Conservation (phyloP, 2,329 filamentous ascomycete species). For the Camillea tinctor region DNA sequence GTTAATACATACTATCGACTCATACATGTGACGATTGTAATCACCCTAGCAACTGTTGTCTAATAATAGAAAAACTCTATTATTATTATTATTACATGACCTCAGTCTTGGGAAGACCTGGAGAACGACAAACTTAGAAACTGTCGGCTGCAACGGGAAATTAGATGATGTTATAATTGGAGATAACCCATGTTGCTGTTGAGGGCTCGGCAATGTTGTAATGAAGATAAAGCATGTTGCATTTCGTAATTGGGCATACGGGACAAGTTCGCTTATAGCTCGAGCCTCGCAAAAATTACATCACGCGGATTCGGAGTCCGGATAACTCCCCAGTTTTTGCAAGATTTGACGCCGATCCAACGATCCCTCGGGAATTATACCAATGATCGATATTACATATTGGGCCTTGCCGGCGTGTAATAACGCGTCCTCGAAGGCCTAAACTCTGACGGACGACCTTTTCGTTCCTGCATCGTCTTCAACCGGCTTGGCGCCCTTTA, state of each 20-base stretch:
- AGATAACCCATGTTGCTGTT: not conserved
- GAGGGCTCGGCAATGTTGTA: not conserved
- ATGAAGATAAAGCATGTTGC: not conserved
- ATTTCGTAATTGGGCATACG: not conserved
- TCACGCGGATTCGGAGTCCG: not conserved
- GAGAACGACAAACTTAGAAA: not conserved
- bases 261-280: not conserved
- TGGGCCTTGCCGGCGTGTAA: not conserved
- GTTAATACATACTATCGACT: not conserved
- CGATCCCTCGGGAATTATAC: not conserved
- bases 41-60: not conserved
- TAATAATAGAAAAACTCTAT: not conserved
- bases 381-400: not conserved
- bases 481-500: not conserved
- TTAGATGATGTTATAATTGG: not conserved
- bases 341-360: not conserved
- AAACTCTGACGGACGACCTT: not conserved
- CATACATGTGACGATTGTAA: not conserved
- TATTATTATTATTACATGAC: not conserved
- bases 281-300: not conserved
- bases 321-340: not conserved
- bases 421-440: not conserved
- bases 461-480: not conserved
- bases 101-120: not conserved
- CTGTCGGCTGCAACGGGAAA: not conserved